These are phyloP conservation scores for Chimonanthus praecox DNA, from an alignment of 164 flowering plant genomes.

Conservation along the genomic window DNA sequence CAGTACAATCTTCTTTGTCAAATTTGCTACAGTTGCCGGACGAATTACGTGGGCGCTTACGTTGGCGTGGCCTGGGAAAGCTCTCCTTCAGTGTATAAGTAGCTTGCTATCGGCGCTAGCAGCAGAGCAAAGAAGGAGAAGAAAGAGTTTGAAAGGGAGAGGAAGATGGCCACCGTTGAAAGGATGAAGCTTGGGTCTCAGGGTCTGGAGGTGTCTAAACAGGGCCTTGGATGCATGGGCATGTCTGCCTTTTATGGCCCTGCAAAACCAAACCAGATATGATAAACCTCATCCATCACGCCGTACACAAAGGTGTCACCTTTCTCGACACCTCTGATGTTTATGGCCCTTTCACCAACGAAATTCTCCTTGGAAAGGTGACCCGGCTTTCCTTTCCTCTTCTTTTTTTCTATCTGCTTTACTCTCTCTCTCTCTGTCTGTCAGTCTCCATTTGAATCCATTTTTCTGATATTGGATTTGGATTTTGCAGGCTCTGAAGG, in stretches of 20 bases:
- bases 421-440: background rate
- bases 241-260: constrained; percentile 34
- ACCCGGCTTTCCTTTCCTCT: background rate
- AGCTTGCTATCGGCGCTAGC: too few species aligned
- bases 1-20: too few species aligned
- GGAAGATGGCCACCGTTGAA: constrained; percentile 1
- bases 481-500: constrained; percentile 18
- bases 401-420: background rate
- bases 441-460: background rate
- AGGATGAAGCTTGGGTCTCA: constrained; percentile 32
- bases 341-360: constrained; percentile 36
- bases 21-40: too few species aligned
- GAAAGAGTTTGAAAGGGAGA: background rate
- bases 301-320: constrained; percentile 28
- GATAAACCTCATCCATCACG: constrained; percentile 32
- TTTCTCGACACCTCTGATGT: constrained; percentile 38
- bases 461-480: background rate
- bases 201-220: constrained; percentile 25
- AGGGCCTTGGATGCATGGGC: constrained; percentile 35
- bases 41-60: too few species aligned
- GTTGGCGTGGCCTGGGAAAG: too few species aligned
- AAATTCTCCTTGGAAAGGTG: constrained; percentile 29
- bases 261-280: constrained; percentile 30
- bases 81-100: too few species aligned
- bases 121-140: background rate